Conservation (phyloP, 768 basidiomycete genomes). For the Cystobasidium ongulense region DNA sequence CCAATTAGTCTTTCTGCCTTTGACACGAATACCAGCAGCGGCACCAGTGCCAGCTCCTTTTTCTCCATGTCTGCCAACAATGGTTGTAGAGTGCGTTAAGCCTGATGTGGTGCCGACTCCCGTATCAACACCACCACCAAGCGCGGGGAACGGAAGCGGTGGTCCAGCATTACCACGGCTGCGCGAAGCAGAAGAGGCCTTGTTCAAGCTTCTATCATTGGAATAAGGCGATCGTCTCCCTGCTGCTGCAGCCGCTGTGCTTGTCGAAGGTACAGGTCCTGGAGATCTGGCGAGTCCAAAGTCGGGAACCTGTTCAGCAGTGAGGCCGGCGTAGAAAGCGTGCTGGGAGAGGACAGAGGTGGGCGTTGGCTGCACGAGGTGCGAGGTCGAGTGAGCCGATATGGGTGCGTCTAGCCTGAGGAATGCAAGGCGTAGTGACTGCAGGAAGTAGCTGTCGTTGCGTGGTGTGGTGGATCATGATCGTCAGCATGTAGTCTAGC, state of each 20-base stretch:
- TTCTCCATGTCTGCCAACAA: conserved; percentile 21
- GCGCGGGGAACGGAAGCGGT: neutral
- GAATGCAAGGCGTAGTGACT: conserved; percentile 24
- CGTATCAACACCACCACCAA: neutral
- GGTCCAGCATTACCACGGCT: neutral
- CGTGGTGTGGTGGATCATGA: neutral
- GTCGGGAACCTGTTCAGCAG: conserved; percentile 1
- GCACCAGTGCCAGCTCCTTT: neutral
- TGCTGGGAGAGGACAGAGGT: conserved; percentile 14
- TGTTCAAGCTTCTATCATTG: neutral
- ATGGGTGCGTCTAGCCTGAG: conserved; percentile 23
- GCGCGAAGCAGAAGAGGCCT: neutral
- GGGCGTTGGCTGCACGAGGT: conserved; percentile 17
- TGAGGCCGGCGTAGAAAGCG: conserved; percentile 20
- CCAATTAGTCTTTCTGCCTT: conserved; percentile 15
- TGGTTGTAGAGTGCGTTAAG: conserved; percentile 15
- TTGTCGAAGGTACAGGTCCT: conserved; percentile 6
- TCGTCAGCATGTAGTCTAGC: neutral
- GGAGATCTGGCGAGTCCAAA: conserved; percentile 18
- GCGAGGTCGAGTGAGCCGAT: neutral
- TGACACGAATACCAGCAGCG: conserved; percentile 3
- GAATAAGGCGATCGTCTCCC: neutral
- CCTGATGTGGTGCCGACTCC: neutral
- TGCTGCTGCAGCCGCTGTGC: neutral
- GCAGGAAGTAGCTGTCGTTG: conserved; percentile 31